Conservation (phyloP, 2,329 filamentous ascomycete genomes). For the Fusarium sp. region DNA sequence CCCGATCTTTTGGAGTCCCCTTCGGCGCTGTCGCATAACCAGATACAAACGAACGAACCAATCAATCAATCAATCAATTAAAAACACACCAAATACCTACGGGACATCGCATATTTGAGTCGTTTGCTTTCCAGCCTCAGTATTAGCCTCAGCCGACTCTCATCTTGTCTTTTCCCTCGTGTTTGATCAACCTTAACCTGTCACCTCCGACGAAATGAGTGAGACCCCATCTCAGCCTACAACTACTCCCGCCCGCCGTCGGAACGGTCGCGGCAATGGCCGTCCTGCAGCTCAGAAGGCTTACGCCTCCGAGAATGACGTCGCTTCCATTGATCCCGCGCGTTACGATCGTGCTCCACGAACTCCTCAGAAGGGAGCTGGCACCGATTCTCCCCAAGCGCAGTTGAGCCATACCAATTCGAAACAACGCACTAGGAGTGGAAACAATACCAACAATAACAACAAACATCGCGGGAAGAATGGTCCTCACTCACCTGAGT, state of each 20-base stretch:
- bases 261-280: slow-evolving; percentile 57
- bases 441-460: slow-evolving; percentile 24
- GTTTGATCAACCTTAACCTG: slow-evolving; percentile 4
- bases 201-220: slow-evolving; percentile 49
- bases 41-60: slow-evolving; percentile 16
- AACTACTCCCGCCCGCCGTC: slow-evolving; percentile 53
- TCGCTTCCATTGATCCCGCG: slow-evolving; percentile 48
- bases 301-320: slow-evolving; percentile 72
- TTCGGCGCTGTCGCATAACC: slow-evolving; percentile 24
- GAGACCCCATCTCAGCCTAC: slow-evolving; percentile 51
- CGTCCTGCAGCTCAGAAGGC: slow-evolving; percentile 61
- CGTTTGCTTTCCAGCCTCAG: not conserved
- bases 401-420: slow-evolving; percentile 45
- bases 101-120: not conserved
- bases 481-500: slow-evolving; percentile 57
- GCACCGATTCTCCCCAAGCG: slow-evolving; percentile 53
- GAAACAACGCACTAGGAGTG: slow-evolving; percentile 49
- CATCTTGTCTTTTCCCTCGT: slow-evolving; percentile 1
- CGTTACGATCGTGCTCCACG: slow-evolving; percentile 53
- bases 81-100: slow-evolving; percentile 1
- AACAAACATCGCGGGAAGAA: slow-evolving; percentile 52
- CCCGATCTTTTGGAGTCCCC: slow-evolving; percentile 2
- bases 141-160: slow-evolving; percentile 12
- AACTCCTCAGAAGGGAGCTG: slow-evolving; percentile 62
- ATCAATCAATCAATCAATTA: slow-evolving; percentile 3